Base-by-base conservation (phyloP, 2,329 filamentous ascomycete species). In the Hypoxylon sp. region DNA sequence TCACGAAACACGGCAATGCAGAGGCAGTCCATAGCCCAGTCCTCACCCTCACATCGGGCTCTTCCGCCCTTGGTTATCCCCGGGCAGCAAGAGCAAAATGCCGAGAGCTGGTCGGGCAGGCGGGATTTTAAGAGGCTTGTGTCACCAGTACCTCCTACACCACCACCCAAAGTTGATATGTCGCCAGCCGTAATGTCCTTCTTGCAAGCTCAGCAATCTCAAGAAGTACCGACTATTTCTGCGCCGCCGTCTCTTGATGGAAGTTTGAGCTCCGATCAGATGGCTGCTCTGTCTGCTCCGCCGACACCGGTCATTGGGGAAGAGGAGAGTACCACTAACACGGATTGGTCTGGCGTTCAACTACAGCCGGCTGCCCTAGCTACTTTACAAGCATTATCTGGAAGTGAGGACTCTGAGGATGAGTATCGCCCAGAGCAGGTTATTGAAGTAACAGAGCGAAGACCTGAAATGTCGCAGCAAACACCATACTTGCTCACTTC, bases 221-320 rank as follows among this genome's bases (percentile, higher is more conserved):
- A 89, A 21, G 85, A 88, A 50, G 84, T 95, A 2, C 93, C 93
- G 1, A 90, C 88, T 34, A 86, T 89, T 29, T 94, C 93, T 59
- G 91, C 92, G 5, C 91, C 94, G 3, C 95, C 95, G 2, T 97
- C 95, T 3, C 84, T 97, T 2, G 94, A 97, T 80, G 94, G 94
- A 21, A 97, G 93, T 79, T 81, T 96, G 73, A 91, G 89, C 7
- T 97, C 94, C 1, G 94, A 97, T 75, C 94, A 97, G 76, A 86
- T 96, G 78, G 92, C 93, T 1, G 87, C 86, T 56, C 86, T 94
- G 77, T 97, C 93, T 74, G 93, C 93, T 51, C 94, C 95, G 4
- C 88, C 92, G 9, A 97, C 94, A 0, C 94, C 94, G 12, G 85
- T 95, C 65, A 85, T 92, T 69, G 87, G 84, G 14, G 81, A 83